Conservation (phyloP, 208 protist species). For the Acanthamoeba culbertsoni region DNA sequence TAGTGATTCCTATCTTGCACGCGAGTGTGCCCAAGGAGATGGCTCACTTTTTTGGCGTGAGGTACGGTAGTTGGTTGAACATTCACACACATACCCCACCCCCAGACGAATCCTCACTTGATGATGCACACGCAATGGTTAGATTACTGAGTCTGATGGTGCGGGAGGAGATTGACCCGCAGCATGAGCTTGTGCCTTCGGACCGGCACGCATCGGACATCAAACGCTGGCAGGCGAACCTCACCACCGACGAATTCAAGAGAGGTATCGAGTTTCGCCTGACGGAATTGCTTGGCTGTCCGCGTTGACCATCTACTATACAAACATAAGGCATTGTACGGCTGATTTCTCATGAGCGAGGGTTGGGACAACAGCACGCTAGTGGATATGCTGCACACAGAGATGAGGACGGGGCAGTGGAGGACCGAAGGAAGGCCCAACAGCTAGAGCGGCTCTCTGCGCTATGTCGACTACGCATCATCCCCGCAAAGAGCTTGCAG, state of each 20-base stretch:
- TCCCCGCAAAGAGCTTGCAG: not conserved
- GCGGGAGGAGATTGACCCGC: not conserved
- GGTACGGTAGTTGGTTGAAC: too few relatives aligned
- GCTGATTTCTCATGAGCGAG: not conserved
- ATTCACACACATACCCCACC: too few relatives aligned
- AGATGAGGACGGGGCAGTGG: not conserved
- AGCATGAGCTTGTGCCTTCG: not conserved
- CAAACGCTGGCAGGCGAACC: conserved; percentile 13
- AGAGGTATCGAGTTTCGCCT: not conserved
- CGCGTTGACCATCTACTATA: not conserved
- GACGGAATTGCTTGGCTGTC: not conserved
- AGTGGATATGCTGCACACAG: not conserved
- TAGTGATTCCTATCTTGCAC: conserved; percentile 24
- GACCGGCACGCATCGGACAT: not conserved
- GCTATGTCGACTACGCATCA: not conserved
- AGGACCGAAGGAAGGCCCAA: not conserved
- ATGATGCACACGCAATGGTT: not conserved
- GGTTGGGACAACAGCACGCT: not conserved
- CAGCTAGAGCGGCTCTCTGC: not conserved
- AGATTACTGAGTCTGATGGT: conserved; percentile 34
- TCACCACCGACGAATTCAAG: conserved; percentile 2
- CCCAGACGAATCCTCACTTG: not conserved
- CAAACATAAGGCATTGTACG: not conserved
- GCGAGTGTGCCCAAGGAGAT: conserved; percentile 19
- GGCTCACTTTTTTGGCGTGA: not conserved